phyloP scores from a whole-genome alignment of 108 stramenopile genomes.

The Cyclotella sp. region DNA sequence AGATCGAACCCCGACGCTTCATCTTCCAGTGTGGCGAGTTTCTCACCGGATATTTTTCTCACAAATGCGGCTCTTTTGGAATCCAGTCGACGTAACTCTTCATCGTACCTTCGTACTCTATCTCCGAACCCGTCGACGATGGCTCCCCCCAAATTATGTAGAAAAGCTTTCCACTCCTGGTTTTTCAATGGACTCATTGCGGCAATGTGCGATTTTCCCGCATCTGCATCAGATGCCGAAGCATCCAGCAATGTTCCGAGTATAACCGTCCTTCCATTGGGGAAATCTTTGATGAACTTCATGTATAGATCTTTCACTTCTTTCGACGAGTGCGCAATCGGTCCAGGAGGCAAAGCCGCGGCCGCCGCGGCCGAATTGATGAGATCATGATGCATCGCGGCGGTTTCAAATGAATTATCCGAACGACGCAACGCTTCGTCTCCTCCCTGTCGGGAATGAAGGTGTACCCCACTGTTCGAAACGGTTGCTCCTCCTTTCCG shows the following conservation, averaged over 20 bases:
- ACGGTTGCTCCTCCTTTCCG: conserved; percentile 24
- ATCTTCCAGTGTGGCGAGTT: neutral
- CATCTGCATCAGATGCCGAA: neutral
- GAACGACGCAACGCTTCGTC: neutral
- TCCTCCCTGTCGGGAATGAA: neutral
- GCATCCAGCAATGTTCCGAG: conserved; percentile 64
- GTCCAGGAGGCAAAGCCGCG: conserved; percentile 42
- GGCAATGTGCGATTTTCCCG: neutral
- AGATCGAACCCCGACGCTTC: conserved; percentile 57
- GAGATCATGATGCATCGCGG: neutral
- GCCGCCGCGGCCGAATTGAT: conserved; percentile 10
- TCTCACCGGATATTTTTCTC: conserved; percentile 40
- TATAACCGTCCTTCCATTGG: conserved; percentile 71
- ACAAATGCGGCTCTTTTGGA: conserved; percentile 55
- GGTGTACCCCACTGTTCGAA: neutral
- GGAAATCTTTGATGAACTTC: conserved; percentile 77
- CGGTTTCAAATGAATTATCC: neutral
- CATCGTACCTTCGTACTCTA: conserved; percentile 73
- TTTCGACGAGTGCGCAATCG: conserved; percentile 53
- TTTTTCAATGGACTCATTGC: conserved; percentile 39
- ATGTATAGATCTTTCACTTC: conserved; percentile 64
- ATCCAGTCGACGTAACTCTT: conserved; percentile 74
- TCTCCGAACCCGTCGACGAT: conserved; percentile 77
- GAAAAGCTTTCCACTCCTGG: conserved; percentile 81
- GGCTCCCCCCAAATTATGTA: conserved; percentile 64